phyloP scores from a whole-genome alignment of 148 eudicot genomes.

The Agrostemma githago region DNA sequence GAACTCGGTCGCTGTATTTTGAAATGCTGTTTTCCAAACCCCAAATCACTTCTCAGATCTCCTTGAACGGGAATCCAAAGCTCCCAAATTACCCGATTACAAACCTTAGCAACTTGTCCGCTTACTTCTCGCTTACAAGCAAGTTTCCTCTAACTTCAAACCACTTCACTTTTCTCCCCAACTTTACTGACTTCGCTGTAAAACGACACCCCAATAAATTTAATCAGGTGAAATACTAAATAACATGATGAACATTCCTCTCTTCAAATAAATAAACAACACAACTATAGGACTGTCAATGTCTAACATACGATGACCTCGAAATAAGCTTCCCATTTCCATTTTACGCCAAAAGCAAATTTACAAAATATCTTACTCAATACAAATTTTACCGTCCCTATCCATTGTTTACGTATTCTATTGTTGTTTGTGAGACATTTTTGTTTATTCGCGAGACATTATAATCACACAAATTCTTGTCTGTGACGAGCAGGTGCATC shows the following conservation, averaged over 20 bases:
- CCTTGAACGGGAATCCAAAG: constrained; percentile 11
- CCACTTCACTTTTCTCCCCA: constrained; percentile 17
- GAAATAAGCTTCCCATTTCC: background rate
- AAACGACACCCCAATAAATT: constrained; percentile 22
- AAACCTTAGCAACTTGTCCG: constrained; percentile 13
- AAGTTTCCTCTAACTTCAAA: constrained; percentile 14
- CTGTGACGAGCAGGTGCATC: too few species aligned
- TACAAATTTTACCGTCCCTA: background rate
- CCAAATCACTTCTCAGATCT: constrained; percentile 12
- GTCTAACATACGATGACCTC: background rate
- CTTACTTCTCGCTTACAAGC: constrained; percentile 15
- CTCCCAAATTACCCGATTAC: constrained; percentile 18
- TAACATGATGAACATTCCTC: constrained; percentile 1
- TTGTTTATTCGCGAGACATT: too few species aligned
- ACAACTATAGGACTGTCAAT: background rate
- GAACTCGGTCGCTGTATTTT: constrained; percentile 68
- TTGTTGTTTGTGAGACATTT: too few species aligned
- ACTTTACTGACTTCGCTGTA: constrained; percentile 15
- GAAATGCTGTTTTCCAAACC: constrained; percentile 33
- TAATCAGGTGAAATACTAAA: constrained; percentile 8
- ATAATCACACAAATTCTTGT: too few species aligned
- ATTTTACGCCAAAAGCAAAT: too few species aligned
- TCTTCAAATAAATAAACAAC: background rate
- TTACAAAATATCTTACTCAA: background rate
- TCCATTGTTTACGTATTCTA: too few species aligned